Percentiles rank a stretch among this genome's conserved stretches.
phyloP scores from a whole-genome alignment of 176 grass and related monocot genomes.

The Aegilops umbellulata region DNA sequence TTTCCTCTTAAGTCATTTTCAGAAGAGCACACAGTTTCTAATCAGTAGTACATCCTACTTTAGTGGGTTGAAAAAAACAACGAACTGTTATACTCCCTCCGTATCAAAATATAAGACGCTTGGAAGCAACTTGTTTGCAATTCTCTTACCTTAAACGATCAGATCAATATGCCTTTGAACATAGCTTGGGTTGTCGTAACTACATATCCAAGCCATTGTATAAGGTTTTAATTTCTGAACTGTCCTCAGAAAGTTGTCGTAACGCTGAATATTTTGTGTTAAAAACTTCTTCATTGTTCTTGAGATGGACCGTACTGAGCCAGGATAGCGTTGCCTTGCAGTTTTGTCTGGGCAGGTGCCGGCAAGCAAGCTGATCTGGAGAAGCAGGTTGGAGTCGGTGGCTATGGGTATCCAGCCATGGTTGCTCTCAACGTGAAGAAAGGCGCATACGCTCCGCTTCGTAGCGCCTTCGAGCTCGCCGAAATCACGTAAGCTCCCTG shows the following conservation, averaged over 20 bases:
- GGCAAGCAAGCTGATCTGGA: constrained; percentile 89
- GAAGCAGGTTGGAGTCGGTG: constrained; percentile 89
- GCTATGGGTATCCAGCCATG: constrained; percentile 95
- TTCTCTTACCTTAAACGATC: not conserved
- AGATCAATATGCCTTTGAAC: not conserved
- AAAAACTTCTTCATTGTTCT: not conserved
- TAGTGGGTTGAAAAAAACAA: not conserved
- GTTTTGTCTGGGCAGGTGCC: constrained; percentile 85
- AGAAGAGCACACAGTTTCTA: not conserved
- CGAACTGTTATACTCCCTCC: no score
- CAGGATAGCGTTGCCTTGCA: constrained; percentile 32
- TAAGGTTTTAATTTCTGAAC: no score
- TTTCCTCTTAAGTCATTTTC: not conserved
- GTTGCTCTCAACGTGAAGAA: constrained; percentile 97
- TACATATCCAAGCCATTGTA: not conserved
- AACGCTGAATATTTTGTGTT: not conserved
- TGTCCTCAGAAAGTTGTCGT: no score
- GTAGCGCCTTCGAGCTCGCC: constrained; percentile 73
- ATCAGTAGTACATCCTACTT: not conserved
- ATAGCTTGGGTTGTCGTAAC: not conserved
- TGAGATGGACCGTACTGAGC: constrained; percentile 24
- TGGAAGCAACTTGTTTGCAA: not conserved
- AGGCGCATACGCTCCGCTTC: constrained; percentile 78
- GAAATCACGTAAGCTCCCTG: constrained; percentile 69
- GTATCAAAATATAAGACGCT: no score